Conservation (phyloP, 2,329 filamentous ascomycete species). For the Magnaporthales sp. region DNA sequence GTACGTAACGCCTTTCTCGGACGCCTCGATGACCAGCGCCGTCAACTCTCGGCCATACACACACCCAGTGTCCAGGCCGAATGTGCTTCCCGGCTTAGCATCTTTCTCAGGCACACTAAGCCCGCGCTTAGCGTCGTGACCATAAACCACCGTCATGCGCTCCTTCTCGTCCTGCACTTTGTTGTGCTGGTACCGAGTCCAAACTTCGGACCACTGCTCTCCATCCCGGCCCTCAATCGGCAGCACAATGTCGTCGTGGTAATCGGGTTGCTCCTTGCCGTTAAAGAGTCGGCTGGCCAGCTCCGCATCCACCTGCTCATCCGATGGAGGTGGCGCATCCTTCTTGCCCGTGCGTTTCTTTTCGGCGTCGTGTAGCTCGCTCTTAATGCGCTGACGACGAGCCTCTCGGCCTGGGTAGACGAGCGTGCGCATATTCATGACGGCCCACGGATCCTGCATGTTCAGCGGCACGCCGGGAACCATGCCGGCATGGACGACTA, state of each 20-base stretch:
- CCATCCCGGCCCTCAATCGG: slow-evolving; percentile 40
- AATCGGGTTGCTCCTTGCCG: slow-evolving; percentile 6
- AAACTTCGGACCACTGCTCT: slow-evolving; percentile 58
- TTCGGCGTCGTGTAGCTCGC: slow-evolving; percentile 24
- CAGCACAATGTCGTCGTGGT: slow-evolving; percentile 14
- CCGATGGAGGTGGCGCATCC: slow-evolving; percentile 9
- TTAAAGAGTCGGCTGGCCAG: slow-evolving; percentile 10
- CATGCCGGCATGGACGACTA: slow-evolving; percentile 79
- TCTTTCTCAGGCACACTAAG: slow-evolving; percentile 32
- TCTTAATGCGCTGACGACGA: slow-evolving; percentile 22
- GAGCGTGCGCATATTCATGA: slow-evolving; percentile 89
- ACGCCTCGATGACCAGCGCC: slow-evolving; percentile 62
- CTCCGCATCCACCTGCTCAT: slow-evolving; percentile 12
- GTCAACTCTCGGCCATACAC: slow-evolving; percentile 67
- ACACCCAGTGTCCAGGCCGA: slow-evolving; percentile 81
- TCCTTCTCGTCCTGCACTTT: slow-evolving; percentile 14
- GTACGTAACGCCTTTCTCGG: background rate
- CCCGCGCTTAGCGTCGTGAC: slow-evolving; percentile 72
- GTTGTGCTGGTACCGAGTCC: slow-evolving; percentile 42
- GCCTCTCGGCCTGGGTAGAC: slow-evolving; percentile 48
- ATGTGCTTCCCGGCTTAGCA: slow-evolving; percentile 34
- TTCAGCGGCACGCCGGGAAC: slow-evolving; percentile 65
- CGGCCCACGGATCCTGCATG: slow-evolving; percentile 65
- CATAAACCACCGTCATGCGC: slow-evolving; percentile 69
- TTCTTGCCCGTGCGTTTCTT: slow-evolving; percentile 10